These are phyloP conservation scores for Barbatosphaeria neglecta DNA, from an alignment of 495 filamentous ascomycete species.

Conservation along the genomic window DNA sequence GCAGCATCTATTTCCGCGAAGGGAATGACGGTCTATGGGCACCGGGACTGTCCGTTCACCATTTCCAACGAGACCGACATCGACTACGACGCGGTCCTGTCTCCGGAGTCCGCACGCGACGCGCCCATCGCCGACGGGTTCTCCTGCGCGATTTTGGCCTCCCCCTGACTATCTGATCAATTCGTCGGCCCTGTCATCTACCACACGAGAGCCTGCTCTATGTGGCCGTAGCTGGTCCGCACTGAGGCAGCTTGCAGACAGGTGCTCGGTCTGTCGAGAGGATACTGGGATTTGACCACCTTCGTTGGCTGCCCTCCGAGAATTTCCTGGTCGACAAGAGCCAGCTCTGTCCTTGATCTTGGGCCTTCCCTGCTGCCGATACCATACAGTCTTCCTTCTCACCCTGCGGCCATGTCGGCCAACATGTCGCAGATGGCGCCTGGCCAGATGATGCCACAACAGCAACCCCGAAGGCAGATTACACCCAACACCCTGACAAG, in stretches of 20 bases:
- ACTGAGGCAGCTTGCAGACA: conserved; percentile 15
- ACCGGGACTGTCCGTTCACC: neutral
- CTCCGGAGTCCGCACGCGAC: neutral
- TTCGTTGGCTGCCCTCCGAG: too few species aligned
- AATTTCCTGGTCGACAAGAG: too few species aligned
- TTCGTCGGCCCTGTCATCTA: too few species aligned
- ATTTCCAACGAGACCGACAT: neutral
- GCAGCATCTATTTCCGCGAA: neutral
- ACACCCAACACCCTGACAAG: conserved; percentile 9
- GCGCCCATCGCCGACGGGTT: neutral
- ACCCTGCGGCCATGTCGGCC: conserved; percentile 35
- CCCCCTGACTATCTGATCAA: neutral
- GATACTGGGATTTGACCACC: too few species aligned
- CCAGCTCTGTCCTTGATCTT: conserved; percentile 1
- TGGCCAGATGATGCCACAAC: conserved; percentile 22
- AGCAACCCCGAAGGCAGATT: conserved; percentile 12
- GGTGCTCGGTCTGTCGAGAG: conserved; percentile 9
- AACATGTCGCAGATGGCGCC: conserved; percentile 33
- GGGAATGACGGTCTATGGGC: neutral
- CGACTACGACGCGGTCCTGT: neutral
- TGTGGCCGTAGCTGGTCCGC: conserved; percentile 15
- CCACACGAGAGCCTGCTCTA: conserved; percentile 2
- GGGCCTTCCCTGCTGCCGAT: too few species aligned
- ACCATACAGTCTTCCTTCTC: conserved; percentile 7
- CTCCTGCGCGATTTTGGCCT: conserved; percentile 2